These are phyloP conservation scores for Pseudogymnoascus sp. DNA, from an alignment of 2,329 filamentous ascomycete species.

Conservation along the genomic window DNA sequence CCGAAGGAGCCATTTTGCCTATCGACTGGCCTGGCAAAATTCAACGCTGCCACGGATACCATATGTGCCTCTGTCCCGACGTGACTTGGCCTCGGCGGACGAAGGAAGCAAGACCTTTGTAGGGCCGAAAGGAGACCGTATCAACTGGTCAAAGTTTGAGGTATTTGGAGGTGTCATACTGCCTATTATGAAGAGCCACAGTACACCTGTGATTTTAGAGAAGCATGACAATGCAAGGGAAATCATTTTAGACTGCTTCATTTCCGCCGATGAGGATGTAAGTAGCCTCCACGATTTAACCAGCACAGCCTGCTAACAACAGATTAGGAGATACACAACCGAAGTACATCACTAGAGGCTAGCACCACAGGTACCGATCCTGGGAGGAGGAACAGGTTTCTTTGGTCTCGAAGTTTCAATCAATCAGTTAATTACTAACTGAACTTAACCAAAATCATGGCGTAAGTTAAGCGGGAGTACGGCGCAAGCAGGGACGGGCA, in stretches of 20 bases:
- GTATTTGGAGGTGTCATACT: slow-evolving; percentile 88
- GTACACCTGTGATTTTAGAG: slow-evolving; percentile 44
- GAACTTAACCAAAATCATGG: neutral
- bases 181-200: slow-evolving; percentile 73
- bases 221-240: slow-evolving; percentile 66
- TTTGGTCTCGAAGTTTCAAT: slow-evolving; percentile 45
- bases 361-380: slow-evolving; percentile 42
- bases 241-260: slow-evolving; percentile 73
- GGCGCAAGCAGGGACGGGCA: neutral
- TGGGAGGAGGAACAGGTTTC: slow-evolving; percentile 56
- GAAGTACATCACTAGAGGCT: slow-evolving; percentile 54
- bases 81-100: slow-evolving; percentile 86
- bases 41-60: slow-evolving; percentile 85
- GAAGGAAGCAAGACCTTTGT: slow-evolving; percentile 89
- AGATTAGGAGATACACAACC: slow-evolving; percentile 57
- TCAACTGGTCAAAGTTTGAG: slow-evolving; percentile 99
- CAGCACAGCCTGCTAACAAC: slow-evolving; percentile 24
- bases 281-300: slow-evolving; percentile 32
- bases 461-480: slow-evolving; percentile 1
- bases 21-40: slow-evolving; percentile 97
- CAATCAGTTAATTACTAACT: slow-evolving; percentile 3
- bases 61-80: slow-evolving; percentile 81
- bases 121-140: slow-evolving; percentile 62
- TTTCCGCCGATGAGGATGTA: slow-evolving; percentile 84
- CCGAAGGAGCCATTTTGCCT: slow-evolving; percentile 87